Evolutionary conservation across 306 rosid genomes (phyloP).

Genomic region (Quercus rubra): DNA sequence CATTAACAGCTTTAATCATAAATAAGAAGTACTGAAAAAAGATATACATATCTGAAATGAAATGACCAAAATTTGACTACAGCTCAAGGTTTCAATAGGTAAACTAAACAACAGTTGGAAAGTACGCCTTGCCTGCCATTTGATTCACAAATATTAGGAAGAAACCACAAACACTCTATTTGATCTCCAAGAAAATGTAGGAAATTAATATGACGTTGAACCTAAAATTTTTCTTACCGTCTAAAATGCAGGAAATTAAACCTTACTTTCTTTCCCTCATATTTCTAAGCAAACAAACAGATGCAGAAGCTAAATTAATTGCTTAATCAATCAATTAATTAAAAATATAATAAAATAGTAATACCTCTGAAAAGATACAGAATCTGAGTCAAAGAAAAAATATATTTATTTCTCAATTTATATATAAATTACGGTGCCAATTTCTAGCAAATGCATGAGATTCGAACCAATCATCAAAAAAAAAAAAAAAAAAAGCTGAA

Average conservation of each 20-base stretch:
- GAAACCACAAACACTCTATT: background rate
- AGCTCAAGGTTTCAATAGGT: background rate
- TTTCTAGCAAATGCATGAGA: background rate
- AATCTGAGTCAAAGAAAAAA: background rate
- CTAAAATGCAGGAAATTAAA: background rate
- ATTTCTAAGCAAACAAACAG: constrained; percentile 10
- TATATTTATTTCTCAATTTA: background rate
- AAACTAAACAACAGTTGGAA: background rate
- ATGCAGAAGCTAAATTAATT: background rate
- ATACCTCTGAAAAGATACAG: background rate
- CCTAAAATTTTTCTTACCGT: background rate
- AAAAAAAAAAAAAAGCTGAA: background rate
- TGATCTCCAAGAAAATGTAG: background rate
- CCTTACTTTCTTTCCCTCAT: background rate
- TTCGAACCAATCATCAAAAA: background rate
- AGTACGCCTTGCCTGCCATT: background rate
- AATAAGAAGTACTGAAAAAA: too few species aligned
- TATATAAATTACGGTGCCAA: too few species aligned
- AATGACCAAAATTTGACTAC: background rate
- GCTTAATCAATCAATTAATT: too few species aligned
- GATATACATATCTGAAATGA: background rate
- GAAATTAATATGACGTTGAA: background rate
- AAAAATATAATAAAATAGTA: background rate
- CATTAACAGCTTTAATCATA: too few species aligned
- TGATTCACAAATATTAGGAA: background rate